These are phyloP conservation scores for Tolypocladium ovalisporum DNA, from an alignment of 2,329 filamentous ascomycete species.

Conservation along the genomic window DNA sequence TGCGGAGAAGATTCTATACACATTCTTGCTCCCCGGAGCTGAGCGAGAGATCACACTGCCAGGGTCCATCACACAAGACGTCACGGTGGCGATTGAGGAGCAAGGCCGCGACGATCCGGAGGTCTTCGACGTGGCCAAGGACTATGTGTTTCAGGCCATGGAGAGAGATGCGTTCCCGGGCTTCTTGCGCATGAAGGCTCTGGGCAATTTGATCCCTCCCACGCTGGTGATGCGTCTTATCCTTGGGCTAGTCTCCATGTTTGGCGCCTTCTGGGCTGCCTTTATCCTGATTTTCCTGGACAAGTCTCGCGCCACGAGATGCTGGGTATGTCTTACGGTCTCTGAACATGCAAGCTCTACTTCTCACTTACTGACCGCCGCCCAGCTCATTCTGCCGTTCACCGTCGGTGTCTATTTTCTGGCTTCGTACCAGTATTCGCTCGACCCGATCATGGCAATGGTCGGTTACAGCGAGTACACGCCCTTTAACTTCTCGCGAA, in stretches of 20 bases:
- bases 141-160: constrained; percentile 99
- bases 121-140: constrained; percentile 93
- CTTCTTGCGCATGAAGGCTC: constrained; percentile 86
- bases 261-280: constrained; percentile 85
- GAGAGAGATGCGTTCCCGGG: constrained; percentile 98
- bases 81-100: constrained; percentile 81
- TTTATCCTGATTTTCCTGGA: constrained; percentile 91
- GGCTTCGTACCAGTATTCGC: constrained; percentile 86
- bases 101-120: constrained; percentile 90
- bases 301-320: constrained; percentile 59
- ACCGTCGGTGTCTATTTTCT: constrained; percentile 83
- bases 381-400: constrained; percentile 69
- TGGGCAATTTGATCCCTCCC: constrained; percentile 89
- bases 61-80: constrained; percentile 72
- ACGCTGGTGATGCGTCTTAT: constrained; percentile 81
- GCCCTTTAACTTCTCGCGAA: constrained; percentile 79
- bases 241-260: constrained; percentile 70
- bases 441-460: constrained; percentile 84
- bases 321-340: constrained; percentile 58
- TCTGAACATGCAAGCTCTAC: constrained; percentile 4
- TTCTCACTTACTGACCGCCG: constrained; percentile 8
- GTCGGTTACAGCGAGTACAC: constrained; percentile 94
- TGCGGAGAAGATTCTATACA: constrained; percentile 98
- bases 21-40: constrained; percentile 85
- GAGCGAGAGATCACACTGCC: constrained; percentile 94